These are phyloP conservation scores for Magnusiomyces tetraspermus DNA, from an alignment of 1,139 yeast species.

Conservation along the genomic window DNA sequence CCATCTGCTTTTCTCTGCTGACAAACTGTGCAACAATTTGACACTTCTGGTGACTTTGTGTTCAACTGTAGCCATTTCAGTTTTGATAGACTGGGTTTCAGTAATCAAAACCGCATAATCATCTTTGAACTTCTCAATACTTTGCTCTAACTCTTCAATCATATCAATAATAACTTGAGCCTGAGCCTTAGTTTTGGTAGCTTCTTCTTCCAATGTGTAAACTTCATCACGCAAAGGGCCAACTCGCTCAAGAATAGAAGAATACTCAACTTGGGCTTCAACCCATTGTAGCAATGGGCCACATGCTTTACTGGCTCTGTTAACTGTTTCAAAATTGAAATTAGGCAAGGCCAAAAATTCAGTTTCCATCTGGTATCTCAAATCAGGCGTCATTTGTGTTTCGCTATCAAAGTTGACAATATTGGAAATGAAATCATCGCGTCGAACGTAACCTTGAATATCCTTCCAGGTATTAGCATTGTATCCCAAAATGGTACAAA, in stretches of 20 bases:
- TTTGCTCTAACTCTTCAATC: slow-evolving; percentile 63
- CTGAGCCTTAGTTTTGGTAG: slow-evolving; percentile 53
- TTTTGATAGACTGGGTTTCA: slow-evolving; percentile 65
- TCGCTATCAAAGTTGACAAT: slow-evolving; percentile 70
- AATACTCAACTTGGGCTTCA: slow-evolving; percentile 67
- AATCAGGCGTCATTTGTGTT: slow-evolving; percentile 44
- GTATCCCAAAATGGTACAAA: slow-evolving; percentile 71
- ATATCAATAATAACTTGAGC: slow-evolving; percentile 65
- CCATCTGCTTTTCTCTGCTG: slow-evolving; percentile 75
- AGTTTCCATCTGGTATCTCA: slow-evolving; percentile 47
- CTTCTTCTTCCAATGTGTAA: slow-evolving; percentile 45
- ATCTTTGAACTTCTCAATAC: slow-evolving; percentile 58
- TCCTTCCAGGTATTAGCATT: slow-evolving; percentile 68
- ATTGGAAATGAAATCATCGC: slow-evolving; percentile 79
- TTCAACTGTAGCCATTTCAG: slow-evolving; percentile 58
- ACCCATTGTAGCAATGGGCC: slow-evolving; percentile 92
- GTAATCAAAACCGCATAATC: slow-evolving; percentile 66
- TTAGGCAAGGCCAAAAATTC: slow-evolving; percentile 54
- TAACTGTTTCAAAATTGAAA: slow-evolving; percentile 63
- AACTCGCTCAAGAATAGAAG: slow-evolving; percentile 57
- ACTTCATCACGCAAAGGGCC: slow-evolving; percentile 73
- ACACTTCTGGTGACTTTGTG: slow-evolving; percentile 55
- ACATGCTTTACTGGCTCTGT: slow-evolving; percentile 90
- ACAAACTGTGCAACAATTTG: slow-evolving; percentile 51
- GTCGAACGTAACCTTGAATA: slow-evolving; percentile 68